Evolutionary conservation across 1,139 yeast species (phyloP).

Genomic region (Zygoascus meyerae): DNA sequence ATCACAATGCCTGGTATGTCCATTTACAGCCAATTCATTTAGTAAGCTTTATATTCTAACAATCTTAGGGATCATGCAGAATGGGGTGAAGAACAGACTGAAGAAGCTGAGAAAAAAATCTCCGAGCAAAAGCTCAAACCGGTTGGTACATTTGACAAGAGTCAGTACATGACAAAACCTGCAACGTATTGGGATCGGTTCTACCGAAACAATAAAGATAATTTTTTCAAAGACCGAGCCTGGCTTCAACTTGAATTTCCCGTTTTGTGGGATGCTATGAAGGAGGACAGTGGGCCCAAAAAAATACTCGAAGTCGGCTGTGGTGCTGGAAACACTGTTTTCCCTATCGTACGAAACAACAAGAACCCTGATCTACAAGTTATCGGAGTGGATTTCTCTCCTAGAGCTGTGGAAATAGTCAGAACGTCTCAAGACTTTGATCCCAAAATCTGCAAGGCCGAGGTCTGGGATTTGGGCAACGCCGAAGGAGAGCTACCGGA

Average conservation of each 20-base stretch:
- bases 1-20: conserved; percentile 75
- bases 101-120: conserved; percentile 69
- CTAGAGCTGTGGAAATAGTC: conserved; percentile 85
- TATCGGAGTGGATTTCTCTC: conserved; percentile 85
- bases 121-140: conserved; percentile 73
- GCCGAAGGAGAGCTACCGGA: conserved; percentile 72
- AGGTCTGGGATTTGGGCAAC: conserved; percentile 95
- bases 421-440: conserved; percentile 51
- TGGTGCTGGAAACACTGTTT: conserved; percentile 97
- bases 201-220: conserved; percentile 82
- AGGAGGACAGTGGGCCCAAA: conserved; percentile 59
- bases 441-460: conserved; percentile 65
- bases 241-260: conserved; percentile 97
- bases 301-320: conserved; percentile 91
- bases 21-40: neutral
- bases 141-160: conserved; percentile 79
- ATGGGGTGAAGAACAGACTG: conserved; percentile 89
- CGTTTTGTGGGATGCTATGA: conserved; percentile 67
- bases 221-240: conserved; percentile 91
- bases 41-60: neutral
- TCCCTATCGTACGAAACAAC: conserved; percentile 79
- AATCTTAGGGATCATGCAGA: conserved; percentile 73
- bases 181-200: conserved; percentile 95
- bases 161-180: conserved; percentile 72
- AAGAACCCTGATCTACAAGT: conserved; percentile 69